A percentile compares a stretch with the other conserved stretches of the same genome.
Evolutionary conservation across 805 yeast species (phyloP).

Genomic region (Peterozyma toletana): DNA sequence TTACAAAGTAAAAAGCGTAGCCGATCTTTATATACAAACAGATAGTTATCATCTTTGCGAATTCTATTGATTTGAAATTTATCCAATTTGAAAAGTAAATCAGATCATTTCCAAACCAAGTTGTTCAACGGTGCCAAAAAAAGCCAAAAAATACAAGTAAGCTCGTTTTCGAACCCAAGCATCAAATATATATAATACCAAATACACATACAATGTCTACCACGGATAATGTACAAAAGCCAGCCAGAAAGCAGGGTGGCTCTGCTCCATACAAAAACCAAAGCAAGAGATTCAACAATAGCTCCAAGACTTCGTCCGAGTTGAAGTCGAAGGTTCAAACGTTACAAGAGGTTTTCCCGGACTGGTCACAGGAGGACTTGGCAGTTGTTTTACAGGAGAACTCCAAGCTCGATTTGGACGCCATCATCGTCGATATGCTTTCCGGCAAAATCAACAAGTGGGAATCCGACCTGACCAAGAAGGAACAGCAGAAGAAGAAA

Average conservation of each 20-base stretch:
- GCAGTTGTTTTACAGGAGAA: constrained; percentile 68
- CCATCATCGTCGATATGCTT: constrained; percentile 79
- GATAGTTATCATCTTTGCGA: too few species aligned
- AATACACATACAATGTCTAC: constrained; percentile 19
- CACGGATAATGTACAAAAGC: constrained; percentile 9
- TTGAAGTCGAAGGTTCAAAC: constrained; percentile 38
- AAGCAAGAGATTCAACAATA: constrained; percentile 32
- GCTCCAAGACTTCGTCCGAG: constrained; percentile 18
- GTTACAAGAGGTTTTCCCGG: constrained; percentile 84
- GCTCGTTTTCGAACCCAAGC: too few species aligned
- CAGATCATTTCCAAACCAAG: too few species aligned
- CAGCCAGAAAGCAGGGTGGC: background rate
- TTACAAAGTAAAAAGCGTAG: too few species aligned
- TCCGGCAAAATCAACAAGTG: constrained; percentile 87
- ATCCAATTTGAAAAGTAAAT: constrained; percentile 6
- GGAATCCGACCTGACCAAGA: constrained; percentile 84
- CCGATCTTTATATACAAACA: too few species aligned
- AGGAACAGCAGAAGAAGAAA: constrained; percentile 36
- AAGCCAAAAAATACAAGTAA: constrained; percentile 14
- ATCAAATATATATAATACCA: background rate
- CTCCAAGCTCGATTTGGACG: constrained; percentile 56
- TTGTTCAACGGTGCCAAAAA: background rate
- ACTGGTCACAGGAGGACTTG: constrained; percentile 87
- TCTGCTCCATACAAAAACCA: constrained; percentile 32
- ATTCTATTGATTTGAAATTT: constrained; percentile 11